Base-by-base conservation (phyloP, 2,329 filamentous ascomycete genomes). In the Lizonia empirigonia region DNA sequence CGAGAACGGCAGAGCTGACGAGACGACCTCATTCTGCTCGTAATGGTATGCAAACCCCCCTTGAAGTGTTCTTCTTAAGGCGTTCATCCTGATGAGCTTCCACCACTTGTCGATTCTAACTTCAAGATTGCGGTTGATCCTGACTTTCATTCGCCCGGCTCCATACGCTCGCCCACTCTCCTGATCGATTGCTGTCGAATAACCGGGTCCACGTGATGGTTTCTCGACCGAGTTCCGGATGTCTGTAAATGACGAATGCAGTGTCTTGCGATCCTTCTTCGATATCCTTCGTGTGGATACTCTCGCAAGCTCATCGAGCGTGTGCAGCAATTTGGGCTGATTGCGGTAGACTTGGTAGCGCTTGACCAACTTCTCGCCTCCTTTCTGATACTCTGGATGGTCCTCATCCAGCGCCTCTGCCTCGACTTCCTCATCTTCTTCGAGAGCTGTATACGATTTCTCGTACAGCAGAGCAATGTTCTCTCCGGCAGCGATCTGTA, bases 391-490 rank as follows among this genome's bases (percentile, higher is more conserved):
- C 20, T 75, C 76, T 7, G 71, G 72, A 12, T 77, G 71, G 3
- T 78, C 74, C 4, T 78, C 75, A 27, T 80, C 78, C 5, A 78
- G 76, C 1, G 79, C 76, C 32, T 83, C 80, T 12, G 73, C 70
- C 2, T 73, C 74, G 57, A 75, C 53, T 55, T 77, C 75, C 50
- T 87, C 82, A 51, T 82, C 82, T 10, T 83, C 81, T 62, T 84
- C 82, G 39, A 77, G 75, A 27, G 80, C 78, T 0, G 81, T 83
- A 69, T 82, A 85, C 51, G 81, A 83, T 55, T 88, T 88, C 71
- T 96, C 91, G 64, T 90, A 93, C 9, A 96, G 78, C 8, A 95
- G 78, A 0, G 91, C 91, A 52, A 96, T 91, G 69, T 90, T 90
- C 65, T 88, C 84, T 3, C 88, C 90, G 0, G 90, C 88, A 3